Evolutionary conservation across 148 eudicot genomes (phyloP).

Genomic region (Heliamphora exappendiculata): DNA sequence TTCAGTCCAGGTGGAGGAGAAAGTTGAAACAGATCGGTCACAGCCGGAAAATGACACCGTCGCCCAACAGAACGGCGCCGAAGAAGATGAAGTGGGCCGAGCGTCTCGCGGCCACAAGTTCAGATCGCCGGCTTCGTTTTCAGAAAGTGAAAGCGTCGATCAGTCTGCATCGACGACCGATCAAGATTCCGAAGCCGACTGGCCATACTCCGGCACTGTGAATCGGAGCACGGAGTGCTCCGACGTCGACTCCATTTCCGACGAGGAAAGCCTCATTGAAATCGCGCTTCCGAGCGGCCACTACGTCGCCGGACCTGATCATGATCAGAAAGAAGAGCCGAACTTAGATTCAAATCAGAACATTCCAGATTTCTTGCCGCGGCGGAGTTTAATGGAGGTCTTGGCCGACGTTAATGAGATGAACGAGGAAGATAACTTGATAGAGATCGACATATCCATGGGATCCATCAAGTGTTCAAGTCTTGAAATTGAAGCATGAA

Average conservation of each 20-base stretch:
- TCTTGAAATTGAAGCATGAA: conserved; percentile 63
- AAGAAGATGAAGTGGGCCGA: conserved; percentile 11
- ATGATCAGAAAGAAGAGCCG: conserved; percentile 22
- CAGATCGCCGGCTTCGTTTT: conserved; percentile 26
- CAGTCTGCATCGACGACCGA: conserved; percentile 37
- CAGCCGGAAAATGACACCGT: neutral
- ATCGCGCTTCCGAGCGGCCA: conserved; percentile 68
- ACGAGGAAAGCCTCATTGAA: conserved; percentile 84
- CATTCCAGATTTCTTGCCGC: conserved; percentile 23
- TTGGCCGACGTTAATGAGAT: conserved; percentile 34
- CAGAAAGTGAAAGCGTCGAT: conserved; percentile 51
- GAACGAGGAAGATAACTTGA: conserved; percentile 78
- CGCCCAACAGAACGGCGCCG: neutral
- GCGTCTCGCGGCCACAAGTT: conserved; percentile 15
- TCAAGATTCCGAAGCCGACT: conserved; percentile 48
- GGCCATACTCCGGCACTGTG: conserved; percentile 24
- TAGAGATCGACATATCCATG: conserved; percentile 83
- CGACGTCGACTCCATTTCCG: conserved; percentile 76
- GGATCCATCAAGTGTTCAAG: conserved; percentile 82
- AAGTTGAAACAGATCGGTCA: conserved; percentile 1
- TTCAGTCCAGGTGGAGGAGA: too few relatives aligned
- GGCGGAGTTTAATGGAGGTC: conserved; percentile 43
- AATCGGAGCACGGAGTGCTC: conserved; percentile 26
- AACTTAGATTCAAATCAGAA: conserved; percentile 27
- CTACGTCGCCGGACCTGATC: conserved; percentile 27